Base-by-base conservation (phyloP, 192 early-diverging fungal genomes). In the Coemansia sp. region DNA sequence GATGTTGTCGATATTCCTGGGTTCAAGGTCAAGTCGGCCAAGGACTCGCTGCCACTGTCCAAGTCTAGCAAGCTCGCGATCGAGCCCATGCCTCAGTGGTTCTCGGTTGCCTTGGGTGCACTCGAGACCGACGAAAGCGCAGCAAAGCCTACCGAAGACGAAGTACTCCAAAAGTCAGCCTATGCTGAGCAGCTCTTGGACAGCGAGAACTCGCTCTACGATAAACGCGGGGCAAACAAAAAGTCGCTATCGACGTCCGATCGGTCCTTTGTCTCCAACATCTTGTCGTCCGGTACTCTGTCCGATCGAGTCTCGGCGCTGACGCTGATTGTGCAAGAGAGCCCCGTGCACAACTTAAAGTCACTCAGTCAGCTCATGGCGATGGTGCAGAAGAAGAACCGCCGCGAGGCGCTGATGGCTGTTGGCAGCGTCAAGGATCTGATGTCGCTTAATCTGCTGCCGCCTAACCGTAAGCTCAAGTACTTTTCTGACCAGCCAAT, bases 401-500 rank as follows among this genome's bases (percentile, higher is more conserved):
- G 95, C 46, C 88, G 94, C 51, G 95, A 96, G 72, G 88, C 93
- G 4, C 72, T 94, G 58, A 82, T 94, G 81, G 93, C 94, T 2
- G 85, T 99, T 6, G 87, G 91, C 66, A 90, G 89, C 81, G 75
- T 97, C 69, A 95, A 94, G 84, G 95, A 98, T 88, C 82, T 99
- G 68, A 85, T 97, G 66, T 72, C 90, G 34, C 87, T 88, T 36
- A 88, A 85, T 21, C 66, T 97, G 55, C 82, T 99, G 23, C 97
- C 97, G 10, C 29, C 65, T 0, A 82, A 92, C 41, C 88, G 97
- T 62, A 98, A 98, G 78, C 85, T 99, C 59, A 86, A 80, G 64
- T 96, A 94, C 78, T 99, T 99, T 78, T 80, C 88, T n/a, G 97
- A 99, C 78, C 92, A 92, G 78, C 93, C 91, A 38, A 69, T 94